phyloP scores from a whole-genome alignment of 192 early-diverging fungal species.

The Diversispora eburnea region DNA sequence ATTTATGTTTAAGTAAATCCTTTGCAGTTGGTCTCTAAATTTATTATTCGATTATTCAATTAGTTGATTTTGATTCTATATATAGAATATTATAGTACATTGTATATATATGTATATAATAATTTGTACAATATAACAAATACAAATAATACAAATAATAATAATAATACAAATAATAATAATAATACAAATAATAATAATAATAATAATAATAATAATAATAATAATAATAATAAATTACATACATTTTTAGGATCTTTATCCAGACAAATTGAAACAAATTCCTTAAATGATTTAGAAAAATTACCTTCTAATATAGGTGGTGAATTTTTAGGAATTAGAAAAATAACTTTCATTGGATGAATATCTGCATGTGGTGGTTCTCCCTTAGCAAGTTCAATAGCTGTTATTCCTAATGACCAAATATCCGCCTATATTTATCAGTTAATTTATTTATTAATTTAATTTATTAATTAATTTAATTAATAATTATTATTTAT shows the following conservation, averaged over 20 bases:
- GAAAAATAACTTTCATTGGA: constrained; percentile 92
- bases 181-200: background rate
- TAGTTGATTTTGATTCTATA: no score
- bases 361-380: constrained; percentile 92
- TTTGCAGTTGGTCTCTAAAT: constrained; percentile 80
- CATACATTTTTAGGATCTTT: constrained; percentile 73
- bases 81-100: no score
- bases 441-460: no score
- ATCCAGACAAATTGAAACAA: constrained; percentile 81
- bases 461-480: no score
- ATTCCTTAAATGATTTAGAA: constrained; percentile 84
- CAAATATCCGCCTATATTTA: constrained; percentile 85
- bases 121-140: background rate
- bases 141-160: background rate
- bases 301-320: constrained; percentile 75
- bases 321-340: constrained; percentile 89
- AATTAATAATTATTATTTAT: no score
- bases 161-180: background rate
- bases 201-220: no score
- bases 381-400: constrained; percentile 90
- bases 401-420: constrained; percentile 95
- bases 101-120: no score
- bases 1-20: constrained; percentile 83
- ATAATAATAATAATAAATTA: background rate
- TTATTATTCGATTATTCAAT: background rate